Conservation (phyloP, 1,139 yeast species). For the Geotrichum aggregatum region DNA sequence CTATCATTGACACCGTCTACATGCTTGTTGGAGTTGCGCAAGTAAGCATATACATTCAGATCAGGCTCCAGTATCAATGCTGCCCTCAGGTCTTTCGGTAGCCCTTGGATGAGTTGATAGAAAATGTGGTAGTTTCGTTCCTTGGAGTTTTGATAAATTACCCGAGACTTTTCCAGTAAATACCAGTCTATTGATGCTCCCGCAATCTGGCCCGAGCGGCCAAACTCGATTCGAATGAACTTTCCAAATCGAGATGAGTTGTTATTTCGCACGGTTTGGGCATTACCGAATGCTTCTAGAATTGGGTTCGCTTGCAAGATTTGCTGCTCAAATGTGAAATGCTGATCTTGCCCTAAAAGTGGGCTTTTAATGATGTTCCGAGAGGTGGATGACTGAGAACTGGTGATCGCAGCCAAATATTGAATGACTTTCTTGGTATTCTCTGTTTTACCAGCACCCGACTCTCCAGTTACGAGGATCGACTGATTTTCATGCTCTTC, state of each 20-base stretch:
- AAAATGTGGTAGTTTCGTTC: conserved; percentile 93
- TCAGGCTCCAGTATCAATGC: conserved; percentile 49
- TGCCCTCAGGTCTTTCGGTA: conserved; percentile 48
- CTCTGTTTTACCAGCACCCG: conserved; percentile 98
- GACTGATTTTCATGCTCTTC: conserved; percentile 75
- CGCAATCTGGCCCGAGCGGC: conserved; percentile 57
- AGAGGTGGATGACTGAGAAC: conserved; percentile 22
- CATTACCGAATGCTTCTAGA: conserved; percentile 93
- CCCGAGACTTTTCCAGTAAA: conserved; percentile 87
- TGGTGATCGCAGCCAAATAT: conserved; percentile 75
- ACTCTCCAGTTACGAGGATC: conserved; percentile 93
- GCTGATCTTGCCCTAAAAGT: conserved; percentile 21
- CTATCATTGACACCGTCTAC: conserved; percentile 74
- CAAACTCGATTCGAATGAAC: conserved; percentile 82
- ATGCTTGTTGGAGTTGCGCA: conserved; percentile 51
- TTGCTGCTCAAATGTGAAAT: conserved; percentile 63
- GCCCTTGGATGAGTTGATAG: conserved; percentile 77
- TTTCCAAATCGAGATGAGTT: conserved; percentile 97
- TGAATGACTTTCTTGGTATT: conserved; percentile 95
- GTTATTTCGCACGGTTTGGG: conserved; percentile 90
- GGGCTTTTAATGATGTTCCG: conserved; percentile 9
- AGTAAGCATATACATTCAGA: conserved; percentile 51
- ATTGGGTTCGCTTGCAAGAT: conserved; percentile 94
- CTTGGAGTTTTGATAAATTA: conserved; percentile 65
- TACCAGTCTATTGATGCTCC: conserved; percentile 97